Evolutionary conservation across 345 rosid genomes (phyloP), one percentile per base, ranked within the genome.

Genomic region (Citrus trifoliata): DNA sequence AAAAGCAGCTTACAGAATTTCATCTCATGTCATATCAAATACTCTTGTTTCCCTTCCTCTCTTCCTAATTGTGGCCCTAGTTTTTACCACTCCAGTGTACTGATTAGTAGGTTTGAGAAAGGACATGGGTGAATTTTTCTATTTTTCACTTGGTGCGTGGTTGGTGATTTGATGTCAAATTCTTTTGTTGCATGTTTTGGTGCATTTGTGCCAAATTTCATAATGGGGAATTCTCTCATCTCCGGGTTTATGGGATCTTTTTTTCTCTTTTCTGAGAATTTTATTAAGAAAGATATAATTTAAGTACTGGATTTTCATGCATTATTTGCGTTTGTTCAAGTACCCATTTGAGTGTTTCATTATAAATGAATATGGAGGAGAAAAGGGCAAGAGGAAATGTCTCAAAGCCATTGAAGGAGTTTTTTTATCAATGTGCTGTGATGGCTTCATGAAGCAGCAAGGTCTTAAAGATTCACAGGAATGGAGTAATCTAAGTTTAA

Each of bases 361-460:
- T 63, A 78, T 81, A 60, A 84, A 84, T 53, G 86, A 81, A 80
- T 81, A 78, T 56, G 80, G 86, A 24, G 80, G 80, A 48, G 84
- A 46, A 60, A 59, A 30, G 13, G 73, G 80, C 21, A 78, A 81
- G 76, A 63, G 62, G 28, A 78, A 40, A 62, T 78, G 82, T 76
- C 38, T 84, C 65, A 28, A 78, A 46, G 27, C 16, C 18, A 3
- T 78, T n/a, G 78, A 78, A 65, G 80, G 84, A 65, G 61, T n/a
- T 62, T 84, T 81, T 80, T 66, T 75, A 33, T 70, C 48, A 75
- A 18, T 67, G 78, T 51, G 82, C 80, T n/a, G 73, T n/a, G 73
- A 81, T 28, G 86, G 74, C 27, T 71, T 84, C 73, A 58, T 81
- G 74, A 74, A 14, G 78, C 80, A 70, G 63, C 82, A 78, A 65